Evolutionary conservation across 768 basidiomycete species (phyloP).

Genomic region (Cyclocybe aegerita): DNA sequence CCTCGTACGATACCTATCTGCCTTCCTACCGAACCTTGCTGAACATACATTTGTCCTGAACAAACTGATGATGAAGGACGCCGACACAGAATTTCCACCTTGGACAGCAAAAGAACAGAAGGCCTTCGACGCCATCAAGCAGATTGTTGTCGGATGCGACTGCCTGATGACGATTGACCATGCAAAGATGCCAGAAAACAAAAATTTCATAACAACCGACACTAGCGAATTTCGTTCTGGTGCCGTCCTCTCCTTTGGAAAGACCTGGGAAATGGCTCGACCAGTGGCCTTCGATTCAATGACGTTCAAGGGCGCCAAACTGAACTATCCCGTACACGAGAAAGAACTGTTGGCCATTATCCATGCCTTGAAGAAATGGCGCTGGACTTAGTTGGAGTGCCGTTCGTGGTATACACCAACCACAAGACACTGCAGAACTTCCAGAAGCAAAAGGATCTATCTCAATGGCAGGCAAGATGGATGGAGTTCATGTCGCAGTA

Average conservation of each 20-base stretch:
- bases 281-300: slow-evolving; percentile 30
- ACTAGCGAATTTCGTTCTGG: slow-evolving; percentile 27
- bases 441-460: slow-evolving; percentile 27
- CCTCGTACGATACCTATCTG: slow-evolving; percentile 24
- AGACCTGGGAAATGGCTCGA: slow-evolving; percentile 26
- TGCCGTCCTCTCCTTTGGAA: slow-evolving; percentile 26
- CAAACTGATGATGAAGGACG: slow-evolving; percentile 25
- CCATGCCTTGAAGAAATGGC: slow-evolving; percentile 25
- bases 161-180: slow-evolving; percentile 20
- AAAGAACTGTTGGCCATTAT: slow-evolving; percentile 38
- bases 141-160: slow-evolving; percentile 13
- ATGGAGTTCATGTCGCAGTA: slow-evolving; percentile 31
- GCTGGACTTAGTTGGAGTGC: slow-evolving; percentile 10
- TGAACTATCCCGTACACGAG: slow-evolving; percentile 37
- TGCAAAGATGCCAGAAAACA: not conserved
- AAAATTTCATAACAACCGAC: slow-evolving; percentile 32
- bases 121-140: slow-evolving; percentile 28
- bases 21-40: slow-evolving; percentile 27
- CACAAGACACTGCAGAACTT: slow-evolving; percentile 34
- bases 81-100: slow-evolving; percentile 20
- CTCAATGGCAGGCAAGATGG: slow-evolving; percentile 30
- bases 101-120: slow-evolving; percentile 22
- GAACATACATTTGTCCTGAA: slow-evolving; percentile 25
- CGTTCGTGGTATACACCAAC: slow-evolving; percentile 30
- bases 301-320: slow-evolving; percentile 21